A percentile compares a stretch with the other conserved stretches of the same genome.
These are phyloP conservation scores for Yamadazyma nakazawae DNA, from an alignment of 805 yeast species.

Conservation along the genomic window DNA sequence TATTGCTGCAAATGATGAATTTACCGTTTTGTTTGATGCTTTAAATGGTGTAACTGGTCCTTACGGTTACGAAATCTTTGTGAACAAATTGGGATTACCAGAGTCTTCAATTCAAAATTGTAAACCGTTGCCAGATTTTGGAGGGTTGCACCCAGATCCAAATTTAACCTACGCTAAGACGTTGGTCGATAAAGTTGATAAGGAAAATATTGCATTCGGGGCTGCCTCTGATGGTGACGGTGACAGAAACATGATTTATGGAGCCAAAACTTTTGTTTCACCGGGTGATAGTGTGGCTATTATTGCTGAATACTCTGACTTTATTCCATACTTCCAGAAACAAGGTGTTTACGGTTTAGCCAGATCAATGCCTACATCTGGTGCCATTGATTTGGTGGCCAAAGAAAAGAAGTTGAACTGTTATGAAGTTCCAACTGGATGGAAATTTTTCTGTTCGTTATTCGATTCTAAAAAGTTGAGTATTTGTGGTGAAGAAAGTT, in stretches of 20 bases:
- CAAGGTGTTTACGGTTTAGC: slow-evolving; percentile 91
- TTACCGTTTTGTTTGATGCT: slow-evolving; percentile 81
- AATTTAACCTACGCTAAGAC: slow-evolving; percentile 91
- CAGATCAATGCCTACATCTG: slow-evolving; percentile 95
- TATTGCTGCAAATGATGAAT: slow-evolving; percentile 50
- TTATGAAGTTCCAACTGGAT: slow-evolving; percentile 98
- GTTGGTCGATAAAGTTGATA: slow-evolving; percentile 82
- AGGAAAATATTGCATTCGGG: slow-evolving; percentile 80
- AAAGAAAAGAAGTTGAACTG: slow-evolving; percentile 64
- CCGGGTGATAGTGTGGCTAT: slow-evolving; percentile 99
- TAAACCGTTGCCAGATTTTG: slow-evolving; percentile 83
- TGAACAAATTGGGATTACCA: slow-evolving; percentile 81
- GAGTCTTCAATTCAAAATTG: slow-evolving; percentile 70
- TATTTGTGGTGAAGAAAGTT: slow-evolving; percentile 97
- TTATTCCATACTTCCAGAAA: slow-evolving; percentile 86
- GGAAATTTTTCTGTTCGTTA: slow-evolving; percentile 96
- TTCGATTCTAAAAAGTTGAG: slow-evolving; percentile 91
- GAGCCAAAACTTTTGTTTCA: slow-evolving; percentile 89
- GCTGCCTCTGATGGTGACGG: slow-evolving; percentile 99
- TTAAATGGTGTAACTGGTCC: slow-evolving; percentile 97
- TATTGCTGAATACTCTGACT: slow-evolving; percentile 86
- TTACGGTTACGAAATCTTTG: slow-evolving; percentile 80
- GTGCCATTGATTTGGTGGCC: slow-evolving; percentile 91
- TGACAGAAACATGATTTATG: slow-evolving; percentile 98
- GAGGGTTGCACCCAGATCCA: slow-evolving; percentile 98